Evolutionary conservation across 2,329 filamentous ascomycete species (phyloP).

Genomic region (Pezicula radicicola): DNA sequence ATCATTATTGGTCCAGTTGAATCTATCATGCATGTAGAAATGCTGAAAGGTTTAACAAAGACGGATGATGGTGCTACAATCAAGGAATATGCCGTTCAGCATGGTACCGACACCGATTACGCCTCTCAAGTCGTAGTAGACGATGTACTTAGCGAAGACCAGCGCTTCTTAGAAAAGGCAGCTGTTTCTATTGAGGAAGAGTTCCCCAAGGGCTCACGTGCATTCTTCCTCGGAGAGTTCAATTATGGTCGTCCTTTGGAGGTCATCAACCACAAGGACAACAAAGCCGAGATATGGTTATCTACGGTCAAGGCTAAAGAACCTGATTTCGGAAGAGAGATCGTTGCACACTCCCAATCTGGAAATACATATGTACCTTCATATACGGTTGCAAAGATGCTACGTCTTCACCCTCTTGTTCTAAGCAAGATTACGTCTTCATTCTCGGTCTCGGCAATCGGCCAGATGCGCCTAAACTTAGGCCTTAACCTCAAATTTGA

Average conservation of each 20-base stretch:
- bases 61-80: slow-evolving; percentile 86
- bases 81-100: slow-evolving; percentile 87
- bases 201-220: slow-evolving; percentile 77
- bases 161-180: slow-evolving; percentile 85
- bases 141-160: slow-evolving; percentile 83
- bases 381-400: slow-evolving; percentile 79
- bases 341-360: slow-evolving; percentile 64
- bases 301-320: slow-evolving; percentile 70
- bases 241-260: slow-evolving; percentile 90
- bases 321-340: slow-evolving; percentile 73
- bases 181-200: slow-evolving; percentile 90
- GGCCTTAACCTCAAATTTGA: slow-evolving; percentile 98
- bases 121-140: slow-evolving; percentile 91
- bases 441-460: slow-evolving; percentile 80
- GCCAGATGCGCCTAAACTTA: slow-evolving; percentile 74
- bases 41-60: slow-evolving; percentile 87
- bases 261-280: slow-evolving; percentile 68
- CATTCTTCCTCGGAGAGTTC: slow-evolving; percentile 92
- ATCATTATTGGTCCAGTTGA: slow-evolving; percentile 86
- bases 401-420: slow-evolving; percentile 80
- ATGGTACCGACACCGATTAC: slow-evolving; percentile 83
- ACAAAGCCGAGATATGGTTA: slow-evolving; percentile 78
- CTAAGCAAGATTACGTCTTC: slow-evolving; percentile 96
- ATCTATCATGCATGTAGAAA: slow-evolving; percentile 86
- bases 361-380: slow-evolving; percentile 72